phyloP scores from a whole-genome alignment of 495 filamentous ascomycete species.

The Platismatia glauca region DNA sequence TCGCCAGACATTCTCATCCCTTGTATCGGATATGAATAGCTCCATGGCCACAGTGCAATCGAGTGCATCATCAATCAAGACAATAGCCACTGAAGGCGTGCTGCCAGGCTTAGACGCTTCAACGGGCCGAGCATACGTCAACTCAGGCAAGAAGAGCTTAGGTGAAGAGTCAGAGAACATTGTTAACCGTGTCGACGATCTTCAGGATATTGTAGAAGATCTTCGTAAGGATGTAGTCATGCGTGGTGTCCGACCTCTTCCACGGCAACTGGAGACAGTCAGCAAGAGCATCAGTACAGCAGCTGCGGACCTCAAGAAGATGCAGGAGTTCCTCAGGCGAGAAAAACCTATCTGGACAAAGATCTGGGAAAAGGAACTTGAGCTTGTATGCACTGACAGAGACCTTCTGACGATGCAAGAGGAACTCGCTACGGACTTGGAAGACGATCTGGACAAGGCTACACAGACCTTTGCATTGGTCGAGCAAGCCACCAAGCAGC shows the following conservation, averaged over 20 bases:
- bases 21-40: conserved; percentile 75
- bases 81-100: conserved; percentile 56
- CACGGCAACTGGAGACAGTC: conserved; percentile 81
- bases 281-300: conserved; percentile 76
- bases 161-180: conserved; percentile 77
- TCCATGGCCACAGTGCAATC: conserved; percentile 75
- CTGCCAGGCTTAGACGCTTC: conserved; percentile 57
- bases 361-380: conserved; percentile 95
- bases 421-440: conserved; percentile 80
- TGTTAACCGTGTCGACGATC: conserved; percentile 84
- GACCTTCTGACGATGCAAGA: conserved; percentile 92
- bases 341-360: conserved; percentile 97
- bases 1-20: conserved; percentile 85
- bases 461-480: conserved; percentile 86
- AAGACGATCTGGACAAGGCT: conserved; percentile 92
- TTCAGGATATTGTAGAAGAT: conserved; percentile 93
- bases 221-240: conserved; percentile 93
- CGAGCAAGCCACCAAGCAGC: conserved; percentile 92
- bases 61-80: conserved; percentile 75
- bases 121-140: conserved; percentile 73
- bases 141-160: conserved; percentile 74
- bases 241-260: conserved; percentile 84
- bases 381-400: conserved; percentile 87
- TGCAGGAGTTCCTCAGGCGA: conserved; percentile 80
- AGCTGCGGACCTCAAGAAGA: conserved; percentile 83